Evolutionary conservation across 2,329 filamentous ascomycete species (phyloP), one percentile per base, ranked within the genome.

Genomic region (Arthrobotrys sinensis): DNA sequence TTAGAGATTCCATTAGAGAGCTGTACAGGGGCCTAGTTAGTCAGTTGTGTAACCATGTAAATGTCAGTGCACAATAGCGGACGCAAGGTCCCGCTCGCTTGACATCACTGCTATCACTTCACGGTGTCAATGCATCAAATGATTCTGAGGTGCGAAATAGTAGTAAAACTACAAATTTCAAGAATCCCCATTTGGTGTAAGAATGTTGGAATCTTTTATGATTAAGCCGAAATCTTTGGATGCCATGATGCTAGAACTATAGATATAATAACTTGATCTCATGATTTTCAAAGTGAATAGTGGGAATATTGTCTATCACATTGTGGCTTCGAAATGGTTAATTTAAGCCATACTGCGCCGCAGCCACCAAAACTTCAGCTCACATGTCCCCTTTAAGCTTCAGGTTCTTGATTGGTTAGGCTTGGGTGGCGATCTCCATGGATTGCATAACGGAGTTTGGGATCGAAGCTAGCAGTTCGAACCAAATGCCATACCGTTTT

Each of bases 401-500:
- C 21, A 38, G 36, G 16, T 36, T 8, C 40, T 50, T 73, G 69
- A 73, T 73, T 73, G 69, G 69, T 60, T 34, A 36, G 36, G 14
- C 48, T 60, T 40, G 40, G 6, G 45, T 65, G 60, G 60, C 69
- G 69, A 73, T 73, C 69, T 48, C 38, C 16, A 65, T 57, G 36
- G 48, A 57, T 38, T 11, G 38, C n/a, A 38, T 28, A 12, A 45
- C 12, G 50, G 24, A 36, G 34, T 43, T 53, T 7, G 60, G 24
- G 69, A 72, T 73, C 69, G 69, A 73, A 66, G 69, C 69, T 73
- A 73, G 60, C 24, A 65, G 36, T 50, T 46, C 14, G 38, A 46
- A 34, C 60, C 57, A 19, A 34, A 60, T 48, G 69, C 50, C 32
- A 2, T 52, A 52, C 69, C 69, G 69, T 72, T 72, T 52, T 28